Evolutionary conservation across 345 rosid species (phyloP), one percentile per base, ranked within the genome.

Genomic region (Barbarea vulgaris): DNA sequence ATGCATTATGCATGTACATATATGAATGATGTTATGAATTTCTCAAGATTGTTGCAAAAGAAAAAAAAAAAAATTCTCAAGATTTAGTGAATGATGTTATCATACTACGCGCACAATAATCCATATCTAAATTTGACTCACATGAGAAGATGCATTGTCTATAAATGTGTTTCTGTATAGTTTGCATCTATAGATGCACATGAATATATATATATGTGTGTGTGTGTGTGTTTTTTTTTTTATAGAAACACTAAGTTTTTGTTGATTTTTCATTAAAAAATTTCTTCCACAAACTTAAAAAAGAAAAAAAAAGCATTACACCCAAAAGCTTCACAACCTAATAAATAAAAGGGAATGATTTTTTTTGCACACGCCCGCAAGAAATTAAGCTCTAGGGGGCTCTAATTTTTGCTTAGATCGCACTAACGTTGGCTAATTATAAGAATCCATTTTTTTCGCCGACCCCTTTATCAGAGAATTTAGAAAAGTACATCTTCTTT

Each of bases 361-460:
- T 6, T 11, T 6, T 33, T 62, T 51, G 31, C 56, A 44, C 71
- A 53, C 64, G 64, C 24, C 63, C 70, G 14, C 62, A 21, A 53
- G 3, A 53, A 28, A 14, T 22, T 28, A 54, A 54, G 44, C 50
- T 5, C 34, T 19, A 53, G 25, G 25, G 4, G 22, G 55, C 48
- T 74, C n/a, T 47, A 46, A n/a, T 9, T 52, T 52, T 39, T 18
- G 31, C 63, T 53, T 30, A 65, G 65, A 65, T 46, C 58, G 58
- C 55, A 54, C 55, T 53, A 28, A 64, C 27, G 18, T 42, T 30
- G 13, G 27, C 19, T 19, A 64, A 64, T 57, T 31, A 33, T 65
- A 55, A 67, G 37, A 54, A 42, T 42, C 57, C 63, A 28, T 17
- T 36, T 58, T 10, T 27, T 50, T 30, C n/a, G 14, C 28, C 64